These are phyloP conservation scores for Sapria himalayana DNA, from an alignment of 345 rosid species.

Conservation along the genomic window DNA sequence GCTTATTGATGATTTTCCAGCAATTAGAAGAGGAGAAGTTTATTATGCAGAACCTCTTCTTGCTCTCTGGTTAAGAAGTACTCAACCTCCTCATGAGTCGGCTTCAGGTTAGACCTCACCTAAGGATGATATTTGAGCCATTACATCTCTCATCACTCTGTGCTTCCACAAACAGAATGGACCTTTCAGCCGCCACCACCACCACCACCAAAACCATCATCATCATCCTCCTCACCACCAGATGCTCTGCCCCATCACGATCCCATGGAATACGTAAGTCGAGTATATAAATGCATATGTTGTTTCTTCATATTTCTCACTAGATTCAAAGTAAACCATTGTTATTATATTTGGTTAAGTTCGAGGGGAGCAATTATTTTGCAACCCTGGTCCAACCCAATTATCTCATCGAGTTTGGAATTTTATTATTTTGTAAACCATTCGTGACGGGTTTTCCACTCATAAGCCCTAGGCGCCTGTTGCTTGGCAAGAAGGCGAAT, in stretches of 20 bases:
- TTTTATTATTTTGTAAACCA: no score
- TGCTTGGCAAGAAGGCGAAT: no score
- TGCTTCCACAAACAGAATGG: slow-evolving; percentile 26
- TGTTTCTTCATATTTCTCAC: no score
- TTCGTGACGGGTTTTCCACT: no score
- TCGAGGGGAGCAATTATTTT: no score
- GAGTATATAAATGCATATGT: no score
- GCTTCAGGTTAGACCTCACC: slow-evolving; percentile 31
- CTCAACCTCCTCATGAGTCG: slow-evolving; percentile 25
- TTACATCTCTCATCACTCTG: slow-evolving; percentile 9
- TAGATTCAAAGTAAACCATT: no score
- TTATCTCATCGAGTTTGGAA: no score
- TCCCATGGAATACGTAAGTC: slow-evolving; percentile 30
- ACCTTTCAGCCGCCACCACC: slow-evolving; percentile 19
- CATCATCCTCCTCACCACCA: slow-evolving; percentile 23
- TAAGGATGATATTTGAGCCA: slow-evolving; percentile 3
- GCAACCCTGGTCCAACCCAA: no score
- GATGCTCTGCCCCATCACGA: slow-evolving; percentile 17
- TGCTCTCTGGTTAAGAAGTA: slow-evolving; percentile 45
- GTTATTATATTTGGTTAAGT: no score
- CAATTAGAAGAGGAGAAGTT: slow-evolving; percentile 13
- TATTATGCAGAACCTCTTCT: slow-evolving; percentile 45
- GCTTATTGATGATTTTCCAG: slow-evolving; percentile 21
- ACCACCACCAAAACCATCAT: slow-evolving; percentile 27
- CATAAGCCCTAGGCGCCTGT: no score